Evolutionary conservation across 495 filamentous ascomycete species (phyloP).

Genomic region (Copromyces sp.): DNA sequence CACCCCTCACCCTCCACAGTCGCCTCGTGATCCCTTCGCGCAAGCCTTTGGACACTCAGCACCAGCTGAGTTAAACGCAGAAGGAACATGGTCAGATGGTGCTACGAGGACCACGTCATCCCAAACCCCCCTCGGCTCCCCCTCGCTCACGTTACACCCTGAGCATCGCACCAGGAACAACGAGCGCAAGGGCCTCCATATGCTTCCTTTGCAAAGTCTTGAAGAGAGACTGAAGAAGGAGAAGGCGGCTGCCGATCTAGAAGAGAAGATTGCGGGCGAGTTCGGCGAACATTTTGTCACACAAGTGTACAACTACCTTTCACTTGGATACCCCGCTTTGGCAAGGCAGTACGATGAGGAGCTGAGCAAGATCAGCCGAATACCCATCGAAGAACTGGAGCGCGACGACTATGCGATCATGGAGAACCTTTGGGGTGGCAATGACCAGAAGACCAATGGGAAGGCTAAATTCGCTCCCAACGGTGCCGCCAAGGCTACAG

Average conservation of each 20-base stretch:
- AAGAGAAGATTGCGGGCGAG: conserved; percentile 50
- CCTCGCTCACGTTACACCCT: conserved; percentile 5
- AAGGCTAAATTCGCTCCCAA: conserved; percentile 22
- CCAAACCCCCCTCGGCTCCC: not conserved
- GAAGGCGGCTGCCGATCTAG: conserved; percentile 36
- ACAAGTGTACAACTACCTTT: conserved; percentile 93
- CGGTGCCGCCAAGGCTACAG: conserved; percentile 21
- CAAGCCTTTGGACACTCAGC: conserved; percentile 21
- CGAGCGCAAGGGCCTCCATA: conserved; percentile 32
- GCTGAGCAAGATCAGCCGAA: conserved; percentile 63
- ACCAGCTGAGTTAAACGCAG: conserved; percentile 16
- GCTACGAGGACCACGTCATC: conserved; percentile 4
- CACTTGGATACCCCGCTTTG: conserved; percentile 76
- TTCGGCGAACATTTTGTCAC: conserved; percentile 80
- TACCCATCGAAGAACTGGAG: conserved; percentile 54
- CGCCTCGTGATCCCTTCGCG: conserved; percentile 28
- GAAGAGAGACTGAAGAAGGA: conserved; percentile 39
- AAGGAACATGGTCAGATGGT: conserved; percentile 10
- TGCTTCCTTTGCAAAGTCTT: conserved; percentile 37
- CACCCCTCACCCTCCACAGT: conserved; percentile 24
- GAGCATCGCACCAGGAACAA: conserved; percentile 21
- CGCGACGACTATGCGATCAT: conserved; percentile 57
- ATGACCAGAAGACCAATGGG: conserved; percentile 6
- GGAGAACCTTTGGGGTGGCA: conserved; percentile 46
- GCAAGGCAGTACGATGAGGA: conserved; percentile 76